Percentiles rank a stretch among this genome's conserved stretches.
These are phyloP conservation scores for Lecanicillium sp. DNA, from an alignment of 2,329 filamentous ascomycete species.

Conservation along the genomic window DNA sequence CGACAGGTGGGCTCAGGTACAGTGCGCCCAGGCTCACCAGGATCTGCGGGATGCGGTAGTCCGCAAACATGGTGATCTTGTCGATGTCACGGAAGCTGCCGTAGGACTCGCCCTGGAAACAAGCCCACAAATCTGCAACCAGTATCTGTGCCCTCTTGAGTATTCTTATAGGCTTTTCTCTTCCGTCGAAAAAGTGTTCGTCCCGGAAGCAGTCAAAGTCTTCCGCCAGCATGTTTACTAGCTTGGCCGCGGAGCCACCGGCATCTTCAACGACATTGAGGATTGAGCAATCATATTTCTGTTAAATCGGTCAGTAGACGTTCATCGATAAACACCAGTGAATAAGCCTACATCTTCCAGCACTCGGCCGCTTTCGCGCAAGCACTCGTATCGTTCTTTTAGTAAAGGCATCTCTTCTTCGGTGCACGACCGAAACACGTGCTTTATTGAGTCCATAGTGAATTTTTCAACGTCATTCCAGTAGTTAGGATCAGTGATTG, in stretches of 20 bases:
- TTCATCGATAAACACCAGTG: no score
- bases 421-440: conserved; percentile 82
- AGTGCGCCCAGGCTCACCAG: conserved; percentile 77
- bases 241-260: conserved; percentile 68
- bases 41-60: conserved; percentile 95
- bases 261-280: conserved; percentile 67
- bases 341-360: conserved; percentile 60
- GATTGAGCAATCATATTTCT: conserved; percentile 74
- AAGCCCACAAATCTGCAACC: conserved; percentile 94
- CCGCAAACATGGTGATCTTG: conserved; percentile 97
- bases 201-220: conserved; percentile 86
- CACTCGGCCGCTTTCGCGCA: conserved; percentile 77
- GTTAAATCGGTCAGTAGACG: conserved; percentile 13
- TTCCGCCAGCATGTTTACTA: conserved; percentile 79
- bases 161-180: conserved; percentile 64
- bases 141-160: conserved; percentile 95
- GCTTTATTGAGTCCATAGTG: conserved; percentile 63
- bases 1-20: conserved; percentile 74
- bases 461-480: conserved; percentile 76
- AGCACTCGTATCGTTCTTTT: conserved; percentile 66
- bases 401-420: conserved; percentile 84
- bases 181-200: conserved; percentile 67
- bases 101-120: conserved; percentile 74
- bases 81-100: conserved; percentile 86
- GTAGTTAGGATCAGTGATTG: conserved; percentile 82